These are phyloP conservation scores for Rubus idaeus DNA, from an alignment of 306 rosid species.

Conservation along the genomic window DNA sequence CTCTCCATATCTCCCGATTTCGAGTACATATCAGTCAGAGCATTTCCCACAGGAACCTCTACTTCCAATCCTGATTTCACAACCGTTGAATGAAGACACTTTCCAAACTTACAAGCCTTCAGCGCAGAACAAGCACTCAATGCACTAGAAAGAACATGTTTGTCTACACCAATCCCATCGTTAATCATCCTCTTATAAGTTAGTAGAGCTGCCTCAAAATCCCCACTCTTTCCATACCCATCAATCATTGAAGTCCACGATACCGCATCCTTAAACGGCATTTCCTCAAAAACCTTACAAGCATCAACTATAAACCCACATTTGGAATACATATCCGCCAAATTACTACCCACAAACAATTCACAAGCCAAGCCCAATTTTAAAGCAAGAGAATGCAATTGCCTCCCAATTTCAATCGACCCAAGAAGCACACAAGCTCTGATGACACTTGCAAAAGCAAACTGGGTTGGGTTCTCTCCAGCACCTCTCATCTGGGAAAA, in stretches of 20 bases:
- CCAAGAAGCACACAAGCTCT: conserved; percentile 47
- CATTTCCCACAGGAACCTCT: conserved; percentile 41
- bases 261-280: conserved; percentile 54
- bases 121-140: conserved; percentile 44
- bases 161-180: conserved; percentile 41
- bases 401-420: conserved; percentile 44
- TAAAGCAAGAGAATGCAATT: conserved; percentile 48
- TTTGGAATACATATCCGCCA: conserved; percentile 59
- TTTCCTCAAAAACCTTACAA: conserved; percentile 52
- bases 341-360: conserved; percentile 52
- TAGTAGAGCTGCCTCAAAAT: conserved; percentile 42
- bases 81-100: conserved; percentile 46
- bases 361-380: conserved; percentile 43
- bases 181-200: conserved; percentile 45
- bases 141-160: conserved; percentile 49
- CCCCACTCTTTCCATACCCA: conserved; percentile 52
- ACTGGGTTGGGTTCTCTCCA: conserved; percentile 38
- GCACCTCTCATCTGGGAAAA: conserved; percentile 42
- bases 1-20: conserved; percentile 48
- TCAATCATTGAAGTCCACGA: conserved; percentile 62
- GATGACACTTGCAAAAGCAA: conserved; percentile 51
- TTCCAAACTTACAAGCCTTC: conserved; percentile 38
- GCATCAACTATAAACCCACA: conserved; percentile 42
- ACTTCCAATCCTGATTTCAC: conserved; percentile 50
- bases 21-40: conserved; percentile 47